Base-by-base conservation (phyloP, 495 filamentous ascomycete species). In the Extremus antarcticus region DNA sequence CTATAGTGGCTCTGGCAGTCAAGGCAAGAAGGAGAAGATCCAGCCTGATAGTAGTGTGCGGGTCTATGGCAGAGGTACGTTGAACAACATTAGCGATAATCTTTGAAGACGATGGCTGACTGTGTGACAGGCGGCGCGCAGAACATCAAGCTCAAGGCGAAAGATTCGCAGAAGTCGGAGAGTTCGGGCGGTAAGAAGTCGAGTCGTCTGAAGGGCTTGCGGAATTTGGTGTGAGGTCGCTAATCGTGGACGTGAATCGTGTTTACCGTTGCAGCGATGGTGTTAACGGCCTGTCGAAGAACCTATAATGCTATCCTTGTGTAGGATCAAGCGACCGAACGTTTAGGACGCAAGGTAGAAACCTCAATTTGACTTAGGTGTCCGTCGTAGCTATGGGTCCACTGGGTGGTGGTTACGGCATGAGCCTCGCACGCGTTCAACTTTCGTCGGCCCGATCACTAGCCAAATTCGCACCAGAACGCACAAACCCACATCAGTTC, bases 1-100 rank as follows among this genome's bases (percentile, higher is more conserved):
- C 1, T 53, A 48, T 47, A 66, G 63, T 10, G 61, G 57, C 0
- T 51, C 50, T 22, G 66, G 60, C 25, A 47, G 38, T 32, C 19
- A 47, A 9, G 63, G 54, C 7, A 60, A 56, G 43, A 66, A 65
- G 56, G 54, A 58, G 15, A 68, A 68, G 60, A 65, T 66, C n/a
- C 32, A 51, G 32, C 52, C 66, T 21, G 65, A 67, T 24, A 63
- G 63, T 32, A 60, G 69, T 41, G 61, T 67, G 1, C 53, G 69
- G 45, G 56, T 70, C 0, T 72, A 66, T 53, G 69, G 69, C 10
- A 58, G 69, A 64, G 69, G 69, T 72, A 54, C 64, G 69, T 47
- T 25, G 2, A 15, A 17, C 11, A 3, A 41, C 22, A 25, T 17
- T 57, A 23, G 13, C 1, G 3, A 11, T 43, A 11, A 16, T n/a